Evolutionary conservation across 768 basidiomycete genomes (phyloP).

Genomic region (Myochromella boudieri): DNA sequence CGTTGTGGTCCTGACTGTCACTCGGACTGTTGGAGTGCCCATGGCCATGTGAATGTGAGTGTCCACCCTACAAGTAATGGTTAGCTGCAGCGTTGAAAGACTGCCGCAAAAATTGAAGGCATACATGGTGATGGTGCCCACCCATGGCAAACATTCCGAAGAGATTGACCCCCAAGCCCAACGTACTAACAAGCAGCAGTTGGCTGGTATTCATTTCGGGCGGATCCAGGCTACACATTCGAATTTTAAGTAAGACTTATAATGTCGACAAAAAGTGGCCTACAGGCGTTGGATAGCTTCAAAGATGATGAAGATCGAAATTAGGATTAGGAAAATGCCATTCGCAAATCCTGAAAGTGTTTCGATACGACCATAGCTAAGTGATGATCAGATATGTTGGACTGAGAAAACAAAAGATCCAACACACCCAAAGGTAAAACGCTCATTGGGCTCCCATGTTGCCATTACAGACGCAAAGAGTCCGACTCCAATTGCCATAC

Average conservation of each 20-base stretch:
- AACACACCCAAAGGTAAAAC: conserved; percentile 90
- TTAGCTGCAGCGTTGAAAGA: not conserved
- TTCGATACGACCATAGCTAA: conserved; percentile 92
- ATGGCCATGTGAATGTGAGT: conserved; percentile 54
- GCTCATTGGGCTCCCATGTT: conserved; percentile 92
- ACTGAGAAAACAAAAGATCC: not conserved
- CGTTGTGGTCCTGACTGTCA: conserved; percentile 16
- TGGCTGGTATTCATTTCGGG: conserved; percentile 98
- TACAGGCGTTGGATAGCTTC: conserved; percentile 96
- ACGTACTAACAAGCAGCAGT: conserved; percentile 80
- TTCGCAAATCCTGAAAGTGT: conserved; percentile 98
- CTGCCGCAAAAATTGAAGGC: conserved; percentile 18
- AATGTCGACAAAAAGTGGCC: conserved; percentile 19
- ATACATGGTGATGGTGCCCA: conserved; percentile 85
- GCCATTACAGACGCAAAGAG: conserved; percentile 97
- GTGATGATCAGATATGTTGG: conserved; percentile 1
- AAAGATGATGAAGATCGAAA: conserved; percentile 97
- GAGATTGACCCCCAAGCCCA: conserved; percentile 91
- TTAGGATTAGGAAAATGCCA: conserved; percentile 89
- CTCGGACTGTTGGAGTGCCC: conserved; percentile 33
- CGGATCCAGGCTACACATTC: conserved; percentile 67
- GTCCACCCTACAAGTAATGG: conserved; percentile 43
- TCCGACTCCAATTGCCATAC: conserved; percentile 94
- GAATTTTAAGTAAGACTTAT: not conserved
- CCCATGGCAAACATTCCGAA: conserved; percentile 99